Conservation (phyloP, 2,329 filamentous ascomycete genomes). For the Pyricularia grisea region DNA sequence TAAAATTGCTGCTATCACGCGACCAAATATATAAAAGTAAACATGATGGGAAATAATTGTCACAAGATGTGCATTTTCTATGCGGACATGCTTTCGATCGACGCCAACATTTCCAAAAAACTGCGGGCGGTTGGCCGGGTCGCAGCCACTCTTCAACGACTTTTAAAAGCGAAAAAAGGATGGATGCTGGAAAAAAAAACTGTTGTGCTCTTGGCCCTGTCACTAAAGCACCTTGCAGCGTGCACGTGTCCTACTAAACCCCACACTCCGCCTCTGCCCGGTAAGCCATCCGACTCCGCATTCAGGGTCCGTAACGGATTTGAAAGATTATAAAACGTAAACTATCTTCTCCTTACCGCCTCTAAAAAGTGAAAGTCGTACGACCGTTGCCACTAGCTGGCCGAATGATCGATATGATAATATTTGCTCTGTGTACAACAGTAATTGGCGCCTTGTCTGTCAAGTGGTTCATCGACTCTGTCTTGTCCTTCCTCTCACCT, state of each 20-base stretch:
- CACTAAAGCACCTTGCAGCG: background rate
- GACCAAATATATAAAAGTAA: background rate
- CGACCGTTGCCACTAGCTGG: background rate
- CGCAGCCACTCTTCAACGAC: background rate
- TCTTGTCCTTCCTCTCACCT: background rate
- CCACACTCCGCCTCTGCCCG: background rate
- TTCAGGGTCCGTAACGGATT: background rate
- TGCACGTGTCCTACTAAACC: background rate
- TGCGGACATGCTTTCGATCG: background rate
- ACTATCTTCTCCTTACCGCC: background rate
- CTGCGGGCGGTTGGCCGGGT: background rate
- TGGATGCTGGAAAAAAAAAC: background rate
- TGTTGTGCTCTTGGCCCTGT: background rate
- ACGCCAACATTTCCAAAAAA: background rate
- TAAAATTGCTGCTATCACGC: background rate
- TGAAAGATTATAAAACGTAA: background rate
- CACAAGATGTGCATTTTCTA: background rate
- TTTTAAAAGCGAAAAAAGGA: background rate
- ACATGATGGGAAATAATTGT: background rate
- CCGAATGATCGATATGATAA: background rate
- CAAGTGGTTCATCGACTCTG: background rate
- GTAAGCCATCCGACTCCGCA: background rate
- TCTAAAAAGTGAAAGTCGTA: background rate
- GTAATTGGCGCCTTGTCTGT: background rate
- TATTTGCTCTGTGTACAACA: background rate